Base-by-base conservation (phyloP, 169 alveolate genomes). In the Plasmodium berghei region DNA sequence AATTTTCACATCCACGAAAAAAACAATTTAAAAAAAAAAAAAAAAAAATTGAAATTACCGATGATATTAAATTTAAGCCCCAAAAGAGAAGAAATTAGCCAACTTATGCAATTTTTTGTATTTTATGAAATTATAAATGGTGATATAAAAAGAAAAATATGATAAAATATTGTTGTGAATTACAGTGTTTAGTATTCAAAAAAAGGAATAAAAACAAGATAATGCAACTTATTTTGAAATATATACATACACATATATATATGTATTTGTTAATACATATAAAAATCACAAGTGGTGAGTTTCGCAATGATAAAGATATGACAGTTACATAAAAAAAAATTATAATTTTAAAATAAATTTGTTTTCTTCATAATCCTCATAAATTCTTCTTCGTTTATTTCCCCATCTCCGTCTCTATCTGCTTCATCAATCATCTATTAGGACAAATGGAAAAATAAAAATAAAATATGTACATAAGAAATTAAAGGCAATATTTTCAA, bases 391-490 rank as follows among this genome's bases (percentile, higher is more conserved):
- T 98, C 99, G 90, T 96, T 96, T 59, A 98, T 96, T 74, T 97
- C 99, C 9, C 99, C 99, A 89, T 98, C 99, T 63, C 99, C 99
- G 88, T 98, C 99, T 69, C 99, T 94, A 85, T 98, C 99, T 10
- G 99, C 99, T 94, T 98, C 99, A 83, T 97, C 99, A 55, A 98
- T 98, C 99, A 98, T 98, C 96, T 97, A 98, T 58, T 64, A 49
- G 14, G 20, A 56, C 45, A 85, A 77, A 55, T 16, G 59, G 58
- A 52, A 52, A 24, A 48, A 12, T 12, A 16, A 22, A 28, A 71
- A 1, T 5, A 34, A 34, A 34, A 34, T 34, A 34, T 34, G 42
- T 34, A 34, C 42, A 34, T 34, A 34, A 34, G 0, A 34, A 61
- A 61, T 26, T 18, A 46, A 1, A 61, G 18, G 28, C 6, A 64